These are phyloP conservation scores for Coffea humblotiana DNA, from an alignment of 305 asterid genomes.

Conservation along the genomic window DNA sequence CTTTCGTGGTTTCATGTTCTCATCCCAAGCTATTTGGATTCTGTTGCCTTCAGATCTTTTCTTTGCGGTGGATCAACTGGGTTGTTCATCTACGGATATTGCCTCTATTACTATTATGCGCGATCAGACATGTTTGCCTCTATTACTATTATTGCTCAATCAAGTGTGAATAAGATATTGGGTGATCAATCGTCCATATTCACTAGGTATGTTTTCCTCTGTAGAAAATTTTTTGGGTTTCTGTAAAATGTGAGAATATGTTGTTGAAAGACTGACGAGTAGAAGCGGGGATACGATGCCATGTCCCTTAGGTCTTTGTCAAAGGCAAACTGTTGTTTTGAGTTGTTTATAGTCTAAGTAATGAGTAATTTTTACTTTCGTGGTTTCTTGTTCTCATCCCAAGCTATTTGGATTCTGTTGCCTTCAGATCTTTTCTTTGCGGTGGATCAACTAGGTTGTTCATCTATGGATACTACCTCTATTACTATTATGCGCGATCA, in stretches of 20 bases:
- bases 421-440: constrained; percentile 39
- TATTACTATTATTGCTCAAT: constrained; percentile 45
- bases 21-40: not conserved
- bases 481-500: constrained; percentile 44
- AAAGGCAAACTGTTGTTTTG: no score
- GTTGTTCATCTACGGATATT: constrained; percentile 39
- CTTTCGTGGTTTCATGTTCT: not conserved
- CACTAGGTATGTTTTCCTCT: constrained; percentile 16
- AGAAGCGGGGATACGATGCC: not conserved
- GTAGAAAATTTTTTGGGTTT: constrained; percentile 1
- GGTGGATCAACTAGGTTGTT: constrained; percentile 49
- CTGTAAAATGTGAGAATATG: constrained; percentile 3
- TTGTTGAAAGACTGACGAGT: not conserved
- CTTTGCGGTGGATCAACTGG: constrained; percentile 53
- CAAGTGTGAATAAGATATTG: constrained; percentile 38
- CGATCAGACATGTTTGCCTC: constrained; percentile 45
- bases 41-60: constrained; percentile 29
- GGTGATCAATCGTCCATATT: not conserved
- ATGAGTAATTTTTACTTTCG: not conserved
- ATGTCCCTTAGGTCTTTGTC: constrained; percentile 1
- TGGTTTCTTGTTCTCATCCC: not conserved
- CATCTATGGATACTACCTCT: constrained; percentile 42
- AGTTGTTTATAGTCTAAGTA: not conserved
- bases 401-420: not conserved
- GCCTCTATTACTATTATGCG: constrained; percentile 42